Conservation (phyloP, 495 filamentous ascomycete species). For the Podospora sp. region DNA sequence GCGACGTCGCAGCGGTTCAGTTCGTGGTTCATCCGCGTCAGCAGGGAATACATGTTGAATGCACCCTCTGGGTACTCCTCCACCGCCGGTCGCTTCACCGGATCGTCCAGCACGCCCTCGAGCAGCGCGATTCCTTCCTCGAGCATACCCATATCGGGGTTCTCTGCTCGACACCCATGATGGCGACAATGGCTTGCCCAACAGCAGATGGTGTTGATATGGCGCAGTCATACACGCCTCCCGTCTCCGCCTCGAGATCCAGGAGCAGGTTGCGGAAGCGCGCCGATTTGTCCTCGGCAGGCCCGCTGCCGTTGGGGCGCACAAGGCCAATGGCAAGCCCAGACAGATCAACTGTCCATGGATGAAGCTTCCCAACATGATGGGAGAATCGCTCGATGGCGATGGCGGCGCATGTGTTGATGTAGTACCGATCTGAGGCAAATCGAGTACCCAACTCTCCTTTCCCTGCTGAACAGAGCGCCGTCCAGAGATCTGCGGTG, state of each 20-base stretch:
- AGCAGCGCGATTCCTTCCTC: background rate
- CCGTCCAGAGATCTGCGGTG: constrained; percentile 3
- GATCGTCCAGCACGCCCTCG: background rate
- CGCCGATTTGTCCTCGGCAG: constrained; percentile 8
- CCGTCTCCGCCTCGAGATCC: no score
- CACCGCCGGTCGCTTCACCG: background rate
- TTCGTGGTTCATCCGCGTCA: background rate
- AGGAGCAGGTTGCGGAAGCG: background rate
- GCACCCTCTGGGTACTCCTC: background rate
- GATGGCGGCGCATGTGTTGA: background rate
- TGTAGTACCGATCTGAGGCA: background rate
- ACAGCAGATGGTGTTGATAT: background rate
- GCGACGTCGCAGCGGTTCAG: background rate
- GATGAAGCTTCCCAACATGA: constrained; percentile 9
- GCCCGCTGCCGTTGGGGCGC: constrained; percentile 11
- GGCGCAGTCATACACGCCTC: background rate
- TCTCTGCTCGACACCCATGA: background rate
- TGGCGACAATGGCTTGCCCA: background rate
- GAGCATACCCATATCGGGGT: background rate
- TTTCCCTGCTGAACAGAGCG: background rate
- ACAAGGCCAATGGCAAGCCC: constrained; percentile 14
- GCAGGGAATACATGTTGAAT: background rate
- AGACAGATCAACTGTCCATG: constrained; percentile 12
- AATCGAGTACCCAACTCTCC: background rate
- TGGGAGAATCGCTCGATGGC: background rate